phyloP scores from a whole-genome alignment of 257 asterid species.

The Solanum piurae region DNA sequence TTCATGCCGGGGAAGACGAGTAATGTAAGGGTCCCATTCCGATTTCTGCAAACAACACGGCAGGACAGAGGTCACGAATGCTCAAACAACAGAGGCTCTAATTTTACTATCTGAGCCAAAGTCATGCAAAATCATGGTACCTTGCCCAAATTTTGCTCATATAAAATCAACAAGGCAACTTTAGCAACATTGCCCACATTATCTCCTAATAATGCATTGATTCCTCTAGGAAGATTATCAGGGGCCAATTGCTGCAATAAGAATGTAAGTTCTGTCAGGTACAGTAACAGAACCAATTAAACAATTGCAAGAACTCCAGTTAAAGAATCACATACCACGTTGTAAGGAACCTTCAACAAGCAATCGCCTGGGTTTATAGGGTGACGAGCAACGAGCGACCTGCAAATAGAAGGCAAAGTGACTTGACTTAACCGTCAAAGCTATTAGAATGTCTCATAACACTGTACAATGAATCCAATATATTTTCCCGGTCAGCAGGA shows the following conservation, averaged over 20 bases:
- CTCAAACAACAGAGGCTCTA: not conserved
- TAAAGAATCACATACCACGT: constrained; percentile 21
- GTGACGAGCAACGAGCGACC: constrained; percentile 50
- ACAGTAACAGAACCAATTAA: not conserved
- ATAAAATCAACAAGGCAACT: constrained; percentile 62
- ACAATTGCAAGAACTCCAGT: not conserved
- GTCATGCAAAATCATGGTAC: constrained; percentile 5
- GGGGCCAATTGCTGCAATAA: constrained; percentile 46
- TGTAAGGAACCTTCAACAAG: constrained; percentile 58
- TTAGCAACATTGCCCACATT: constrained; percentile 50
- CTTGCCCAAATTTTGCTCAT: constrained; percentile 50
- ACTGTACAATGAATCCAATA: not conserved
- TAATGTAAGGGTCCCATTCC: constrained; percentile 69
- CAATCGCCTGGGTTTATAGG: constrained; percentile 47
- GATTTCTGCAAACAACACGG: constrained; percentile 21
- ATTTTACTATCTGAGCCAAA: not conserved
- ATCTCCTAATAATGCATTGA: constrained; percentile 37
- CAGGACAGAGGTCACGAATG: not conserved
- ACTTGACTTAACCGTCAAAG: not conserved
- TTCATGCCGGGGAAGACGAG: constrained; percentile 39
- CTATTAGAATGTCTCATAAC: not conserved
- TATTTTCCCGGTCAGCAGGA: not conserved
- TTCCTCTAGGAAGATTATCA: constrained; percentile 53
- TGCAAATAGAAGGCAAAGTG: constrained; percentile 6
- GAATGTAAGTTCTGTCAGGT: not conserved